Conservation (phyloP, 768 basidiomycete genomes). For the Phanerodontia chrysosporium region DNA sequence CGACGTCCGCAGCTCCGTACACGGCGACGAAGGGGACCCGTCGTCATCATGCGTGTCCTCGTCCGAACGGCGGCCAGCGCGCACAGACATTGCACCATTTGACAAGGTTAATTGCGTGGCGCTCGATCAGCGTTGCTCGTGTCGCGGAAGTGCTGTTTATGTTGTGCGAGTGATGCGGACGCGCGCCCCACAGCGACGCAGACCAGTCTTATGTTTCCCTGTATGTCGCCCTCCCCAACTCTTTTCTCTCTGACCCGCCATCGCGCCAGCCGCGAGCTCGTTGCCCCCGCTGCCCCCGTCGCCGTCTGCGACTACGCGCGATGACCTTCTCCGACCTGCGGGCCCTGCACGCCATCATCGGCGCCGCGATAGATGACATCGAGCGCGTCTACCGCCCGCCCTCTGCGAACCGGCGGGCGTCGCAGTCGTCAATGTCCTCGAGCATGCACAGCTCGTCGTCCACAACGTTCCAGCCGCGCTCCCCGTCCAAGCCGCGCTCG, state of each 20-base stretch:
- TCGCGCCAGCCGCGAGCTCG: not conserved
- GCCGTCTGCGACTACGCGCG: not conserved
- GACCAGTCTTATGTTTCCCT: not conserved
- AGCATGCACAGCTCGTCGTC: not conserved
- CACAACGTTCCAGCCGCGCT: not conserved
- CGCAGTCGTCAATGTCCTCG: conserved; percentile 8
- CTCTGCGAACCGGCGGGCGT: not conserved
- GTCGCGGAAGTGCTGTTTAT: not conserved
- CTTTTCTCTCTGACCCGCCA: not conserved
- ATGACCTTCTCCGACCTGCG: conserved; percentile 62
- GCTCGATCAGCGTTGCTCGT: not conserved
- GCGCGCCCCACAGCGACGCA: not conserved
- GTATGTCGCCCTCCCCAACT: not conserved
- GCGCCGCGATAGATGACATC: conserved; percentile 65
- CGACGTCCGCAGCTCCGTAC: not conserved
- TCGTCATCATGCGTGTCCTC: not conserved
- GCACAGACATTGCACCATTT: not conserved
- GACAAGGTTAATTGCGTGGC: conserved; percentile 2
- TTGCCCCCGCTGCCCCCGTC: not conserved
- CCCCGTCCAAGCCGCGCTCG: conserved; percentile 1
- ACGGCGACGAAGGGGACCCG: not conserved
- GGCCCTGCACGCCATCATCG: conserved; percentile 61
- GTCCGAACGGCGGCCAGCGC: not conserved
- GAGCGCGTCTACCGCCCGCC: conserved; percentile 42
- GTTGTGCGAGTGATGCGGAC: conserved; percentile 3